These are phyloP conservation scores for Fraxinus excelsior DNA, from an alignment of 257 asterid species.

Conservation along the genomic window DNA sequence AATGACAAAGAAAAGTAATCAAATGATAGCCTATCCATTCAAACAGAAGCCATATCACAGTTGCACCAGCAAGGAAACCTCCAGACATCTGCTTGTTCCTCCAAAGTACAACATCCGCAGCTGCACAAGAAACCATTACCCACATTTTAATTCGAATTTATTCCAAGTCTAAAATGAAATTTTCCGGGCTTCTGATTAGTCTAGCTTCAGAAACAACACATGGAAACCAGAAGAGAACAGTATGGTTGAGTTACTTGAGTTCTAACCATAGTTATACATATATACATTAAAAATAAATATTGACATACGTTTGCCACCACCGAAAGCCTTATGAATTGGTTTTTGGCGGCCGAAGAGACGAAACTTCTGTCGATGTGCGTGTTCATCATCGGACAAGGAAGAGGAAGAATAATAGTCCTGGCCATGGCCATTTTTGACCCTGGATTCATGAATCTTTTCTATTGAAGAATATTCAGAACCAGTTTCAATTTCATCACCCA, in stretches of 20 bases:
- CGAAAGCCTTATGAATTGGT: slow-evolving; percentile 77
- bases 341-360: slow-evolving; percentile 78
- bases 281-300: neutral
- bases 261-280: too few species aligned
- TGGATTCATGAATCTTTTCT: slow-evolving; percentile 24
- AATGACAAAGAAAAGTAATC: slow-evolving; percentile 81
- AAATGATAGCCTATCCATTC: slow-evolving; percentile 88
- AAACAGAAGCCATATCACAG: slow-evolving; percentile 94
- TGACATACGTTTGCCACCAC: slow-evolving; percentile 71
- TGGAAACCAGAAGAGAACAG: neutral
- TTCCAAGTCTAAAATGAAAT: neutral
- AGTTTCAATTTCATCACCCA: slow-evolving; percentile 15
- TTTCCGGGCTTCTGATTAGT: neutral
- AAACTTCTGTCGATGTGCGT: slow-evolving; percentile 18
- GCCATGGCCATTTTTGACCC: slow-evolving; percentile 17
- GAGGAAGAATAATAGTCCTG: slow-evolving; percentile 20
- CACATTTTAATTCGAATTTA: neutral
- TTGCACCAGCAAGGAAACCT: slow-evolving; percentile 67
- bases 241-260: neutral
- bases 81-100: slow-evolving; percentile 92
- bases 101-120: slow-evolving; percentile 93
- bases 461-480: slow-evolving; percentile 28
- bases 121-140: slow-evolving; percentile 36
- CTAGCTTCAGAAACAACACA: neutral
- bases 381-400: slow-evolving; percentile 22